A percentile compares a stretch with the other conserved stretches of the same genome.
phyloP scores from a whole-genome alignment of 768 basidiomycete genomes.

The Naganishia friedmannii region DNA sequence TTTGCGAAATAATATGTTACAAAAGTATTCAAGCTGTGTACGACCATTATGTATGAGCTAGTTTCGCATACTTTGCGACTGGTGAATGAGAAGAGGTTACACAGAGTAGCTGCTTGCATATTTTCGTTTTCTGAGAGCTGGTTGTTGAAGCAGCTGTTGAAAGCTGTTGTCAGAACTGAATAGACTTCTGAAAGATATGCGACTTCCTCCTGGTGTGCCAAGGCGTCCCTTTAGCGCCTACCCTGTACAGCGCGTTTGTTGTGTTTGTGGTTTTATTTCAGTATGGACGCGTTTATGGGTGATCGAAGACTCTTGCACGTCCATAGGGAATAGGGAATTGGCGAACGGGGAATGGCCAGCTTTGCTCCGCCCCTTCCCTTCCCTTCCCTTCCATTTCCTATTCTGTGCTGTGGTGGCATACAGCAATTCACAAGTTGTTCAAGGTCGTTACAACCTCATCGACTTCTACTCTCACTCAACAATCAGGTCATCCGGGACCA shows the following conservation, averaged over 20 bases:
- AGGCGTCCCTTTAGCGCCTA: background rate
- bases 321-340: background rate
- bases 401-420: background rate
- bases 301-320: constrained; percentile 2
- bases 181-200: no score
- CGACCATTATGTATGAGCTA: no score
- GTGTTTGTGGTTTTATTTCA: background rate
- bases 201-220: constrained; percentile 5
- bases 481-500: constrained; percentile 12
- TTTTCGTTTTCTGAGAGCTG: no score
- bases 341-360: no score
- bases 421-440: background rate
- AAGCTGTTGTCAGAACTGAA: no score
- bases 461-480: background rate
- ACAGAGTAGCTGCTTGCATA: no score
- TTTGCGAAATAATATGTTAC: background rate
- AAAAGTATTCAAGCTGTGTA: background rate
- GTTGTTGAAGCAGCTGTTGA: no score
- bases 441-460: no score
- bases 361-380: background rate
- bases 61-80: no score
- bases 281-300: background rate
- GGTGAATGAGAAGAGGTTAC: no score
- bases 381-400: background rate
- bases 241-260: background rate